Evolutionary conservation across 2,329 filamentous ascomycete genomes (phyloP).

Genomic region (Trichoderma lentiforme): DNA sequence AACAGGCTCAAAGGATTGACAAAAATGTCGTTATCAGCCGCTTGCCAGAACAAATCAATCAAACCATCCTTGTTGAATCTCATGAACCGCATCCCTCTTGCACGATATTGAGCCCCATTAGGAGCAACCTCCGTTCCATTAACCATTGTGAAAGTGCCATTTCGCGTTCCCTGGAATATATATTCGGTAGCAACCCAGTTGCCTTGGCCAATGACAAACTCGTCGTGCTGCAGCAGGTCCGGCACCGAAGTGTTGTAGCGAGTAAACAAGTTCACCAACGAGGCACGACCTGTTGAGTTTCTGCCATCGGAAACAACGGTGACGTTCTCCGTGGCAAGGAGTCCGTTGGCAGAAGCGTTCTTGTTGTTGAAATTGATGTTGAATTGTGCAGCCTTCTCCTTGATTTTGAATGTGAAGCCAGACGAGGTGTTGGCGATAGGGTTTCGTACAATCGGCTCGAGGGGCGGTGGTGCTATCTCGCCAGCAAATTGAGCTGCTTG

Average conservation of each 20-base stretch:
- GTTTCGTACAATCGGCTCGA: not conserved
- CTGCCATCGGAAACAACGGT: constrained; percentile 1
- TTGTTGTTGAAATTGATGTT: not conserved
- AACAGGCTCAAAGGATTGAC: not conserved
- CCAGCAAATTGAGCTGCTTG: not conserved
- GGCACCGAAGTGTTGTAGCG: constrained; percentile 5
- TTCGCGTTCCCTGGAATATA: not conserved
- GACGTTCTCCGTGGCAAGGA: not conserved
- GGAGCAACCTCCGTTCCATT: not conserved
- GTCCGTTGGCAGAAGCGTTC: not conserved
- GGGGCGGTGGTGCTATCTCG: not conserved
- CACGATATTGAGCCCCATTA: not conserved
- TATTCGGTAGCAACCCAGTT: constrained; percentile 9
- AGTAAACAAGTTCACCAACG: not conserved
- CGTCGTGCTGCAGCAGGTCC: not conserved
- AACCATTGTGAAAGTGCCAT: not conserved
- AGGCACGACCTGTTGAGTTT: not conserved
- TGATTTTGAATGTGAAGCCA: not conserved
- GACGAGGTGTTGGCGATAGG: not conserved
- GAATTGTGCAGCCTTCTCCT: constrained; percentile 1
- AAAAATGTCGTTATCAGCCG: not conserved
- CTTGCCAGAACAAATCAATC: constrained; percentile 10
- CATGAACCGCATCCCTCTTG: not conserved
- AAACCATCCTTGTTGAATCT: constrained; percentile 1
- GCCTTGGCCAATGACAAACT: constrained; percentile 1